Evolutionary conservation across 768 basidiomycete genomes (phyloP).

Genomic region (Termitomyces sp.): DNA sequence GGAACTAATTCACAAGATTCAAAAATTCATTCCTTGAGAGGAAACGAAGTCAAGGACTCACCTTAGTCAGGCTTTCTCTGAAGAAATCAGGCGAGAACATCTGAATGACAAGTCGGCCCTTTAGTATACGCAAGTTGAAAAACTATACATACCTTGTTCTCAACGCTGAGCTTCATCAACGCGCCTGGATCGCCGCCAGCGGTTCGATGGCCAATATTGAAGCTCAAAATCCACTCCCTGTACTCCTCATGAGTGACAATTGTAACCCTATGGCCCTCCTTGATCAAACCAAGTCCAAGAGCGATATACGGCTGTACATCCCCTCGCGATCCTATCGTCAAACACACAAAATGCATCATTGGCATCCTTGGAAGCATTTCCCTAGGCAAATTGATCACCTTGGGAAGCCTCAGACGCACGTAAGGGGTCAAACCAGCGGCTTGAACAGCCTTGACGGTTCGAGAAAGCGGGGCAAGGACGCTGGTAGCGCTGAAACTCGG

Average conservation of each 20-base stretch:
- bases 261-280: conserved; percentile 46
- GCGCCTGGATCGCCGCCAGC: conserved; percentile 69
- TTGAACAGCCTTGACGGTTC: conserved; percentile 28
- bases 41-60: conserved; percentile 19
- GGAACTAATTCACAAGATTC: conserved; percentile 34
- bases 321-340: conserved; percentile 64
- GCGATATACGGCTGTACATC: conserved; percentile 64
- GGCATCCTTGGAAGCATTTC: conserved; percentile 24
- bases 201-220: conserved; percentile 52
- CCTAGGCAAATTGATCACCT: conserved; percentile 42
- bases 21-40: not conserved
- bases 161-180: conserved; percentile 56
- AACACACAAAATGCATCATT: conserved; percentile 51
- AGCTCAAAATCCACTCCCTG: conserved; percentile 50
- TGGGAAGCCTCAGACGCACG: conserved; percentile 31
- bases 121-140: not conserved
- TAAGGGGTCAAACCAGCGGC: conserved; percentile 23
- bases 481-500: conserved; percentile 25
- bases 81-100: conserved; percentile 75
- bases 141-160: conserved; percentile 26
- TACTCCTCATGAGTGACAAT: conserved; percentile 58
- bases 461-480: conserved; percentile 41
- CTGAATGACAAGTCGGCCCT: conserved; percentile 19
- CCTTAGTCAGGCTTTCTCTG: conserved; percentile 52
- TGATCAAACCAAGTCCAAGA: conserved; percentile 42